Conservation (phyloP, 805 yeast species). For the Candida odintsovae region DNA sequence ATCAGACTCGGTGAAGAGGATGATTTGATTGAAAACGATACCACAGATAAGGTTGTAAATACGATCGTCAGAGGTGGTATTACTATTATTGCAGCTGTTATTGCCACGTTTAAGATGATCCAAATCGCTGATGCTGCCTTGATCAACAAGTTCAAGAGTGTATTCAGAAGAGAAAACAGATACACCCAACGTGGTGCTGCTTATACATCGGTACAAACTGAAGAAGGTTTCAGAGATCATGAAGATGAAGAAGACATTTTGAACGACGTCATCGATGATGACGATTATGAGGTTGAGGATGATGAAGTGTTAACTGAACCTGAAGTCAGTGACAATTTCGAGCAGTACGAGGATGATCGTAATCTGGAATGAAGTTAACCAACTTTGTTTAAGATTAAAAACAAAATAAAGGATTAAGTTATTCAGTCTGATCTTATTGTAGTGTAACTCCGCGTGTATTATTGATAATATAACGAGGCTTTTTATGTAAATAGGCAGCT, state of each 20-base stretch:
- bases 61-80: constrained; percentile 27
- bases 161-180: constrained; percentile 17
- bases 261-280: constrained; percentile 21
- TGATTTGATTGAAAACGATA: constrained; percentile 51
- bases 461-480: too few species aligned
- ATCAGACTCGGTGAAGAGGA: constrained; percentile 79
- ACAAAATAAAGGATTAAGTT: too few species aligned
- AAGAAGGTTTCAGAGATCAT: constrained; percentile 20
- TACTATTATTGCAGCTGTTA: constrained; percentile 27
- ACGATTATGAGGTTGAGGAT: constrained; percentile 22
- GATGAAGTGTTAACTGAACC: constrained; percentile 14
- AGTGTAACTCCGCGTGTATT: too few species aligned
- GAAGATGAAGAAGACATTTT: constrained; percentile 14
- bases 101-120: constrained; percentile 25
- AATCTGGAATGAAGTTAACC: constrained; percentile 9
- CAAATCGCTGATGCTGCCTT: constrained; percentile 18
- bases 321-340: constrained; percentile 6
- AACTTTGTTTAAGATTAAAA: too few species aligned
- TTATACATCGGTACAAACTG: constrained; percentile 13
- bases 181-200: constrained; percentile 20
- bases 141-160: constrained; percentile 11
- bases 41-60: constrained; percentile 59
- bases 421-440: too few species aligned
- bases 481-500: too few species aligned
- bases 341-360: constrained; percentile 11